phyloP scores from a whole-genome alignment of 805 yeast species.

The Wickerhamiella allomyrinae region DNA sequence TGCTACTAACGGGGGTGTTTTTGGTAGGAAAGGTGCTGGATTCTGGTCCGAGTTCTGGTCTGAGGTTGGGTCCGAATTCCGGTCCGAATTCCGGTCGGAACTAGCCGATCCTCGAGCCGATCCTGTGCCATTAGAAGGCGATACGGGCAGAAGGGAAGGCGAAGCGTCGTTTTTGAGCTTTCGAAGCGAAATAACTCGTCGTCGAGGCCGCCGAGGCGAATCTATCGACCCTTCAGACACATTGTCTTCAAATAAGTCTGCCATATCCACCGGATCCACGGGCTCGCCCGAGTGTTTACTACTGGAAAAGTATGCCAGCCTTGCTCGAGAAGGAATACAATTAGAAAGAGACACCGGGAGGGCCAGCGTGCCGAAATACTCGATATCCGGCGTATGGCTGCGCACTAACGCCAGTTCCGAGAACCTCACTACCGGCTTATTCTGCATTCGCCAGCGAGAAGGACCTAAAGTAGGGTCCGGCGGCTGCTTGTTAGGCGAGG shows the following conservation, averaged over 20 bases:
- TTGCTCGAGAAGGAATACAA: conserved; percentile 1
- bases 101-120: too few species aligned
- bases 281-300: neutral
- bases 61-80: too few species aligned
- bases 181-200: conserved; percentile 13
- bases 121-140: too few species aligned
- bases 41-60: too few species aligned
- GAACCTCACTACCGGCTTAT: neutral
- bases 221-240: neutral
- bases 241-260: conserved; percentile 1
- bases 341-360: neutral
- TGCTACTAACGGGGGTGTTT: too few species aligned
- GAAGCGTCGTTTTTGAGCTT: conserved; percentile 1
- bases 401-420: neutral
- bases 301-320: neutral
- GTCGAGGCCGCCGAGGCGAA: neutral
- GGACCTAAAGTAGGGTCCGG: conserved; percentile 19
- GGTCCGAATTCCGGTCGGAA: too few species aligned
- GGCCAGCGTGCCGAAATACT: neutral
- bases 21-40: too few species aligned
- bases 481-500: conserved; percentile 11
- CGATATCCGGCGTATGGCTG: neutral
- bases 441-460: conserved; percentile 16
- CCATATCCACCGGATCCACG: neutral
- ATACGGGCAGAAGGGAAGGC: too few species aligned